Evolutionary conservation across 306 rosid species (phyloP).

Genomic region (Herpetospermum pedunculosum): DNA sequence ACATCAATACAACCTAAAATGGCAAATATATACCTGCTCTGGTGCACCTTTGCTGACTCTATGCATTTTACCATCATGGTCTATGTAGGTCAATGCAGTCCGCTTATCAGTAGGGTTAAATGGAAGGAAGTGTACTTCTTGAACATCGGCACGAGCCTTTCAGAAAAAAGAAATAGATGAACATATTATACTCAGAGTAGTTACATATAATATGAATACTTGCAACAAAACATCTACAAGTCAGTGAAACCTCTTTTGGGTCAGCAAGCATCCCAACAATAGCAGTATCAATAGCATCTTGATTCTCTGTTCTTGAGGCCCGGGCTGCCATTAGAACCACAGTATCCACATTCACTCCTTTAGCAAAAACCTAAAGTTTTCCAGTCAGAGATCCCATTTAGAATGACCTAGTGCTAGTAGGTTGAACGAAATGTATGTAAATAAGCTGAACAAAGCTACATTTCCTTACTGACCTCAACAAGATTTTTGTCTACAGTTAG

Average conservation of each 20-base stretch:
- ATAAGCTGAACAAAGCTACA: constrained; percentile 10
- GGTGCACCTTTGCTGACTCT: constrained; percentile 99
- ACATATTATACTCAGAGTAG: not conserved
- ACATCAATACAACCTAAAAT: not conserved
- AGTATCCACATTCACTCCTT: constrained; percentile 85
- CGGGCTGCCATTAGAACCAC: constrained; percentile 96
- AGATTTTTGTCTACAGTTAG: constrained; percentile 87
- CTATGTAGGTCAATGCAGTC: constrained; percentile 88
- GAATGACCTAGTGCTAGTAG: not conserved
- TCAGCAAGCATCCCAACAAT: constrained; percentile 96
- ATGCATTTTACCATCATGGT: constrained; percentile 75
- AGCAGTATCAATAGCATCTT: constrained; percentile 94
- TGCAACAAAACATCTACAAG: not conserved
- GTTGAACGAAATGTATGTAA: not conserved
- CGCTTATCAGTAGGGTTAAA: constrained; percentile 97
- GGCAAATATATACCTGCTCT: constrained; percentile 61
- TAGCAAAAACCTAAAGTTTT: constrained; percentile 54
- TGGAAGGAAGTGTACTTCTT: constrained; percentile 92
- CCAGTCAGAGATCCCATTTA: constrained; percentile 13
- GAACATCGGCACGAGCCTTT: constrained; percentile 91
- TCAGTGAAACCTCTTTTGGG: constrained; percentile 69
- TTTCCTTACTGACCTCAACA: constrained; percentile 53
- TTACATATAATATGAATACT: not conserved
- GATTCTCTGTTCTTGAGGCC: constrained; percentile 91
- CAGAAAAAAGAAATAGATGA: constrained; percentile 11